Evolutionary conservation across 2,329 filamentous ascomycete species (phyloP).

Genomic region (Cordyceps tenuipes): DNA sequence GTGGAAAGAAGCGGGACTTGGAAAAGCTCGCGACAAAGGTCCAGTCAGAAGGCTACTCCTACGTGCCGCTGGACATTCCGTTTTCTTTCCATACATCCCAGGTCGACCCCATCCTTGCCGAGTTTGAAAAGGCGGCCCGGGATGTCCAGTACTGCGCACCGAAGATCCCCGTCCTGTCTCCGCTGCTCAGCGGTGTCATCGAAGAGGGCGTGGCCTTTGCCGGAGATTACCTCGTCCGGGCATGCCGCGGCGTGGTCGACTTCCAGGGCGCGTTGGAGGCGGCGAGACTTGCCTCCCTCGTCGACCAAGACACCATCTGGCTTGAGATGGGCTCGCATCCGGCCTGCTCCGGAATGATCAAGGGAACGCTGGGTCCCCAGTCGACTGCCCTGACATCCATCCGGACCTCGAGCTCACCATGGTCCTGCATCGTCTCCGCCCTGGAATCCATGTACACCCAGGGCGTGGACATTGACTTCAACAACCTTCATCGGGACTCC

Average conservation of each 20-base stretch:
- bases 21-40: background rate
- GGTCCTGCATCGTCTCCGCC: background rate
- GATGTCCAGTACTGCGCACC: constrained; percentile 9
- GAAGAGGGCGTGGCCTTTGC: constrained; percentile 34
- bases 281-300: background rate
- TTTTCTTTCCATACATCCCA: background rate
- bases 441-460: constrained; percentile 40
- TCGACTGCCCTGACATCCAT: background rate
- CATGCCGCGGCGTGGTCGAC: constrained; percentile 53
- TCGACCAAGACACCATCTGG: constrained; percentile 51
- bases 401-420: background rate
- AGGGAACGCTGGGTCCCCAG: constrained; percentile 42
- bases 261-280: constrained; percentile 47
- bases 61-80: background rate
- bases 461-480: constrained; percentile 59
- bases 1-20: background rate
- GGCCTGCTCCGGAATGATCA: constrained; percentile 58
- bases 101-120: constrained; percentile 2
- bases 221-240: constrained; percentile 39
- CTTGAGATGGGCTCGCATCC: constrained; percentile 64
- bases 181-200: constrained; percentile 32
- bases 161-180: constrained; percentile 13
- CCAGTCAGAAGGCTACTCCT: background rate
- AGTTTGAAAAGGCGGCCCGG: background rate
- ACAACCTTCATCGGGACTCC: constrained; percentile 53